Evolutionary conservation across 179 eudicot species (phyloP).

Genomic region (Beta corolliflora): DNA sequence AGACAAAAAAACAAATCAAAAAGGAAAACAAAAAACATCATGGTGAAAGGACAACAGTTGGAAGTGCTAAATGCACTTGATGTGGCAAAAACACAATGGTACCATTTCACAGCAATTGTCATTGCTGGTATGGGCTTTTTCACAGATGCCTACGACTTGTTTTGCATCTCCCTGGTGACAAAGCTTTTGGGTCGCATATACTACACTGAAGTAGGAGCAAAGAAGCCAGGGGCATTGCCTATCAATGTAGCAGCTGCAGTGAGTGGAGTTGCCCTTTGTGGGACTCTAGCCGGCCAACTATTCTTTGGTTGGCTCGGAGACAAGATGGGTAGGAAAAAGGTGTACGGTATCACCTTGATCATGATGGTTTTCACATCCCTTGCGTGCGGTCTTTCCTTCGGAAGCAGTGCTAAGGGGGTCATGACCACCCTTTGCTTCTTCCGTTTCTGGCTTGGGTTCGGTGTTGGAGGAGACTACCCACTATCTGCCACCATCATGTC

Average conservation of each 20-base stretch:
- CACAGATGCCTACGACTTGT: conserved; percentile 52
- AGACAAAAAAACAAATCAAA: background rate
- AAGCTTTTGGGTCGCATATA: conserved; percentile 45
- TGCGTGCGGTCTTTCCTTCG: conserved; percentile 45
- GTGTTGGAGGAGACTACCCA: conserved; percentile 62
- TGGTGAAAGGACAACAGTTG: conserved; percentile 27
- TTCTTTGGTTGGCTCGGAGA: conserved; percentile 64
- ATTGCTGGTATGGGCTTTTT: conserved; percentile 62
- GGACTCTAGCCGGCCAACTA: conserved; percentile 49
- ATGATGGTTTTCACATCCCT: conserved; percentile 43
- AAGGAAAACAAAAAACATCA: background rate
- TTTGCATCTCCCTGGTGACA: conserved; percentile 45
- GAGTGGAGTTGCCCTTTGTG: conserved; percentile 49
- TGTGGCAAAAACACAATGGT: conserved; percentile 44
- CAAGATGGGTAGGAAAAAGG: conserved; percentile 46
- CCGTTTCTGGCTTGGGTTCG: conserved; percentile 58
- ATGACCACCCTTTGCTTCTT: conserved; percentile 53
- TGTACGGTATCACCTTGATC: conserved; percentile 43
- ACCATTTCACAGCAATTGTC: conserved; percentile 50
- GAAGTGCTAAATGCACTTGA: conserved; percentile 51
- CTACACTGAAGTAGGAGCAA: conserved; percentile 31
- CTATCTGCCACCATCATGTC: conserved; percentile 61
- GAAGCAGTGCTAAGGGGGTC: conserved; percentile 25
- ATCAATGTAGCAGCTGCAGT: conserved; percentile 37
- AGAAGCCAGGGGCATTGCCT: conserved; percentile 39